phyloP scores from a whole-genome alignment of 371 early-diverging fungal genomes.

The Rhizopus stolonifer region DNA sequence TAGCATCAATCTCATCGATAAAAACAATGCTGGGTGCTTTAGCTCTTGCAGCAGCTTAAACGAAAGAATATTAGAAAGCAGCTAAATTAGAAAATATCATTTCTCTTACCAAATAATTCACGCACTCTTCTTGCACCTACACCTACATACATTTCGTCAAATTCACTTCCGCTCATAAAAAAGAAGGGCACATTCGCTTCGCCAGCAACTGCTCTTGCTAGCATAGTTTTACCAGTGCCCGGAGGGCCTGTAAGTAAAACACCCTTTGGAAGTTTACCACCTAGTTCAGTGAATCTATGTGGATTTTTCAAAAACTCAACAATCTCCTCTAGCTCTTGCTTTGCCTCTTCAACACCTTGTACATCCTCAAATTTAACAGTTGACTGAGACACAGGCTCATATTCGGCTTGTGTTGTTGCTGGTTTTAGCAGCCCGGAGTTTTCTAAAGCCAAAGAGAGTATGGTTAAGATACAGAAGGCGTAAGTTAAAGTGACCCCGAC shows the following conservation, averaged over 20 bases:
- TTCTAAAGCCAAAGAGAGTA: slow-evolving; percentile 73
- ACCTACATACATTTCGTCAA: slow-evolving; percentile 98
- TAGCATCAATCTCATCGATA: slow-evolving; percentile 99
- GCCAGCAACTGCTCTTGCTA: slow-evolving; percentile 90
- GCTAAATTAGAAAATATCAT: not conserved
- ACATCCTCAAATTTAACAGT: slow-evolving; percentile 89
- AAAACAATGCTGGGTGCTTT: slow-evolving; percentile 98
- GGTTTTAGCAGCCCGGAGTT: slow-evolving; percentile 75
- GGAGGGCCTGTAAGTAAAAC: slow-evolving; percentile 98
- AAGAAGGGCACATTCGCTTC: slow-evolving; percentile 97
- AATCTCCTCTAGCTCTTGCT: slow-evolving; percentile 93
- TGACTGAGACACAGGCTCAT: slow-evolving; percentile 66
- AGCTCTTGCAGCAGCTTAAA: slow-evolving; percentile 87
- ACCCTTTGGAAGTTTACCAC: slow-evolving; percentile 96
- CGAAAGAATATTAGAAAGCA: not conserved
- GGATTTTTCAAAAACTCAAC: slow-evolving; percentile 95
- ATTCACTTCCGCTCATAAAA: slow-evolving; percentile 96
- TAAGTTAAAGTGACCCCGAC: slow-evolving; percentile 73
- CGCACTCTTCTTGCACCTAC: slow-evolving; percentile 92
- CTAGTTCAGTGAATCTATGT: slow-evolving; percentile 84
- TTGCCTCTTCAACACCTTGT: slow-evolving; percentile 97
- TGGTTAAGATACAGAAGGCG: slow-evolving; percentile 76
- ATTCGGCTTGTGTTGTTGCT: slow-evolving; percentile 63
- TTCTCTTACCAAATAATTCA: slow-evolving; percentile 64
- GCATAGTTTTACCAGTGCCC: slow-evolving; percentile 97